Evolutionary conservation across 441 rosid genomes (phyloP).

Genomic region (Daphne laureola): DNA sequence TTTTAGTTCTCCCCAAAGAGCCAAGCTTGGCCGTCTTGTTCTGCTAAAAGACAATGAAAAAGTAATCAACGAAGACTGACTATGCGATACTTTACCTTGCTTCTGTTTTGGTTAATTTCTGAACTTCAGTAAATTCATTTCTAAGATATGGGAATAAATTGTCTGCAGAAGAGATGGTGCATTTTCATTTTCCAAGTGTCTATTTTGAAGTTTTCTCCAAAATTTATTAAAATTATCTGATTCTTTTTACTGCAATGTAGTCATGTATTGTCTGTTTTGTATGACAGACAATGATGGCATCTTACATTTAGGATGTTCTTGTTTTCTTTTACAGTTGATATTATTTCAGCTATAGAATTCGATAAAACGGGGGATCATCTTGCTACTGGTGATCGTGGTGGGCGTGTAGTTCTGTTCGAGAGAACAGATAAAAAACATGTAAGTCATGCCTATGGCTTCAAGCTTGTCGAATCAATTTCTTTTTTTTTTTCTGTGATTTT

Average conservation of each 20-base stretch:
- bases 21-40: no score
- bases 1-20: no score
- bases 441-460: constrained; percentile 20
- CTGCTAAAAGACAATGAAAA: no score
- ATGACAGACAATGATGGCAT: neutral
- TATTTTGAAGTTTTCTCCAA: neutral
- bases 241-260: constrained; percentile 2
- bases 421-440: constrained; percentile 70
- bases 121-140: no score
- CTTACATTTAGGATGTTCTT: constrained; percentile 11
- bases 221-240: neutral
- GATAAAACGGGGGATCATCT: constrained; percentile 88
- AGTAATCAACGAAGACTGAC: no score
- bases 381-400: constrained; percentile 97
- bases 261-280: neutral
- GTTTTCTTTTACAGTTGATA: constrained; percentile 67
- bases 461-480: neutral
- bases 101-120: no score
- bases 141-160: neutral
- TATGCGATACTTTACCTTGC: no score
- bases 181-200: constrained; percentile 5
- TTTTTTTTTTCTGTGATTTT: constrained; percentile 1
- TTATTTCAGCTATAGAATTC: constrained; percentile 91
- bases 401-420: constrained; percentile 93
- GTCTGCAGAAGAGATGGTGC: constrained; percentile 2